Base-by-base conservation (phyloP, 768 basidiomycete genomes). In the Russula sp. region DNA sequence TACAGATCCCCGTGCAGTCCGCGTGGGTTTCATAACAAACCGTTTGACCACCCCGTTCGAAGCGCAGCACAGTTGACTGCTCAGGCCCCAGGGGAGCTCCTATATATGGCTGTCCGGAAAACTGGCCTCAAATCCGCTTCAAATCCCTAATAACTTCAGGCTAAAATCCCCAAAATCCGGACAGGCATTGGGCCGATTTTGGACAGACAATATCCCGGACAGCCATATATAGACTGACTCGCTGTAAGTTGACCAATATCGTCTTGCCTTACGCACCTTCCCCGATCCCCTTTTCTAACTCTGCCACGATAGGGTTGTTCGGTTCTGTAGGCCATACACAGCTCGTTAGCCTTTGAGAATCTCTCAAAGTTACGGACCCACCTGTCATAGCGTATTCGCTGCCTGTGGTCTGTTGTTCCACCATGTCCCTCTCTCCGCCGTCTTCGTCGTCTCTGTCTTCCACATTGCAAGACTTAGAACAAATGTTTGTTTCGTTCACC, bases 401-500 rank as follows among this genome's bases (percentile, higher is more conserved):
- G 35, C 38, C 47, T 18, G 1, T 1, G 3, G 18, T 25, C 13
- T 22, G 20, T 49, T 11, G 29, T 46, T 32, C 36, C 41, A n/a
- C 42, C 54, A 57, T 64, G 54, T 22, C 59, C 6, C 35, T 39
- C 22, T 10, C 38, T 36, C 25, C 6, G 22, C 22, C 45, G 2
- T 36, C 54, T 29, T 9, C 50, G 5, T 18, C 29, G 18, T 41
- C 52, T 20, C 53, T 34, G 25, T 10, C 52, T 20, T 48, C 53
- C 29, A 2, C 22, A 16, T 9, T 63, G 1, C 34, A 52, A 48
- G 36, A 60, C 43, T 18, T 66, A 20, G 39, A 56, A 16, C 62
- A 66, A 9, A 66, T 66, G 65, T 66, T n/a, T n/a, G 64, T 51
- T 32, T 13, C 42, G 18, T 42, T 35, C 14, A 5, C 18, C 25